Percentiles rank a stretch among this genome's conserved stretches.
Conservation (phyloP, 2,329 filamentous ascomycete genomes). For the Cryphonectria radicalis region DNA sequence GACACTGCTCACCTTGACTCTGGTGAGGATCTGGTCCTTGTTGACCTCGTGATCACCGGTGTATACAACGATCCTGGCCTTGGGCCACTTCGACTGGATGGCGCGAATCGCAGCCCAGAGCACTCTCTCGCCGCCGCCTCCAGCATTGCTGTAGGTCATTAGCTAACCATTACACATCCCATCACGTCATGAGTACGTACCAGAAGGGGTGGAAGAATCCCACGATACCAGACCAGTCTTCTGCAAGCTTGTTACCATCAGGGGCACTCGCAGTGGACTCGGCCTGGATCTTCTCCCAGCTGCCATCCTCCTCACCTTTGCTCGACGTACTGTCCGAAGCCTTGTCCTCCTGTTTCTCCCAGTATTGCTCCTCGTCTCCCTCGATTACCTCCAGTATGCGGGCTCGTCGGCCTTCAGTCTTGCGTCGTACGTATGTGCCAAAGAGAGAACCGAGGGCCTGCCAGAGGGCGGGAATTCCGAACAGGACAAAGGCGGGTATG, state of each 20-base stretch:
- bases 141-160: conserved; percentile 72
- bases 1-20: conserved; percentile 66
- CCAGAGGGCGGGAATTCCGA: conserved; percentile 44
- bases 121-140: conserved; percentile 92
- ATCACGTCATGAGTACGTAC: conserved; percentile 51
- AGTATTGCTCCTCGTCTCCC: conserved; percentile 45
- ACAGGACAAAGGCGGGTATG: conserved; percentile 39
- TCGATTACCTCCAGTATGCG: conserved; percentile 59
- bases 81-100: conserved; percentile 86
- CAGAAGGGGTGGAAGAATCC: conserved; percentile 99
- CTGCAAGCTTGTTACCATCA: conserved; percentile 48
- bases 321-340: conserved; percentile 35
- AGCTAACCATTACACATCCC: conserved; percentile 15
- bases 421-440: conserved; percentile 66
- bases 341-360: conserved; percentile 36
- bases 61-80: conserved; percentile 88
- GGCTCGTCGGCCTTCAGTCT: conserved; percentile 64
- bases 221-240: conserved; percentile 81
- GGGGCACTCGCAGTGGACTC: conserved; percentile 43
- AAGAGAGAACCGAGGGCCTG: conserved; percentile 47
- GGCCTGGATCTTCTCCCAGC: conserved; percentile 71
- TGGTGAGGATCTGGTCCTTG: conserved; percentile 76
- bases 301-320: conserved; percentile 55
- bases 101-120: conserved; percentile 94
- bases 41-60: conserved; percentile 91